These are phyloP conservation scores for Calonectria leucothoes DNA, from an alignment of 2,329 filamentous ascomycete species.

Conservation along the genomic window DNA sequence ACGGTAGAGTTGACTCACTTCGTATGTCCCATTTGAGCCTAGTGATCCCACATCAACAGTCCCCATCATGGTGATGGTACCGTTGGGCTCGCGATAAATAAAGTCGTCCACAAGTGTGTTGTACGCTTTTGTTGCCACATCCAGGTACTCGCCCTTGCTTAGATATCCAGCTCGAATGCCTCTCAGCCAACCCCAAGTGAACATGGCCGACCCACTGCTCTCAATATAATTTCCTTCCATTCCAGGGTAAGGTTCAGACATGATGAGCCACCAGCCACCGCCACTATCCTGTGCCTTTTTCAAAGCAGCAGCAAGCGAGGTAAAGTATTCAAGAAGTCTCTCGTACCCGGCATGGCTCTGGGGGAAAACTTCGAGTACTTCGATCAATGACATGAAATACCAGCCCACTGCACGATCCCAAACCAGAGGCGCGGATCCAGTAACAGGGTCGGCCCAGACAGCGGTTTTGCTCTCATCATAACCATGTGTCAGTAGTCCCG, in stretches of 20 bases:
- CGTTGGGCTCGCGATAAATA: slow-evolving; percentile 55
- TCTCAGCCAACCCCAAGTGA: slow-evolving; percentile 61
- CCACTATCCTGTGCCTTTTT: slow-evolving; percentile 26
- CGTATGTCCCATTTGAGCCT: slow-evolving; percentile 58
- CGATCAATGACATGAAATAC: slow-evolving; percentile 35
- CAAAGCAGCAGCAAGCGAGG: slow-evolving; percentile 22
- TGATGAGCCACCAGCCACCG: slow-evolving; percentile 64
- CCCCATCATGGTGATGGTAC: slow-evolving; percentile 58
- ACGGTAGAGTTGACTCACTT: slow-evolving; percentile 47
- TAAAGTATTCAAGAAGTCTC: slow-evolving; percentile 26
- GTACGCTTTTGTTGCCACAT: slow-evolving; percentile 22
- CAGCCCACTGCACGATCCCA: slow-evolving; percentile 35
- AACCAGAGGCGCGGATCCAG: slow-evolving; percentile 32
- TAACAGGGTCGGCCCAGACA: slow-evolving; percentile 33
- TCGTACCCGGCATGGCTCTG: slow-evolving; percentile 22
- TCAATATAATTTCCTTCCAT: slow-evolving; percentile 67
- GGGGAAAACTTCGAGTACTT: slow-evolving; percentile 32
- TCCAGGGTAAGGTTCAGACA: slow-evolving; percentile 60
- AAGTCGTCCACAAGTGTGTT: slow-evolving; percentile 53
- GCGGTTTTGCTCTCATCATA: slow-evolving; percentile 30
- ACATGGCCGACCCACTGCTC: slow-evolving; percentile 67
- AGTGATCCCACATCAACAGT: slow-evolving; percentile 64
- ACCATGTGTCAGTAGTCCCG: slow-evolving; percentile 37
- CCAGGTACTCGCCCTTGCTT: slow-evolving; percentile 17
- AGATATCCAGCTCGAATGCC: slow-evolving; percentile 42